These are phyloP conservation scores for Candolleomyces efflorescens DNA, from an alignment of 768 basidiomycete species.

Conservation along the genomic window DNA sequence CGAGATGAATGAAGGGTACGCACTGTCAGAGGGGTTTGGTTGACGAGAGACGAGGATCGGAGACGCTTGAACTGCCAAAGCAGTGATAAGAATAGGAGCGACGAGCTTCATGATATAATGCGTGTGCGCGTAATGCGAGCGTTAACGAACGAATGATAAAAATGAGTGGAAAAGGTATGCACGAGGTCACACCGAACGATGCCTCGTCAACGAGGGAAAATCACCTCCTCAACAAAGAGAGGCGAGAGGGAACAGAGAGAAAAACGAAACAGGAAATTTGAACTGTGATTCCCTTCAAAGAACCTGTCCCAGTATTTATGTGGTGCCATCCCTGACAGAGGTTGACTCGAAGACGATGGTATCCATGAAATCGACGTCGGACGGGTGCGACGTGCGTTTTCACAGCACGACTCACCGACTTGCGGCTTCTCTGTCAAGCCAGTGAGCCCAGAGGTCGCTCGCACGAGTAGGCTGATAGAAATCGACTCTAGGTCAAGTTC, in stretches of 20 bases:
- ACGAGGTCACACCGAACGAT: neutral
- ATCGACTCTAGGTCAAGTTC: no score
- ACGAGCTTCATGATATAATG: neutral
- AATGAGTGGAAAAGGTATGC: neutral
- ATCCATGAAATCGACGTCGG: no score
- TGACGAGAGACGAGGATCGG: neutral
- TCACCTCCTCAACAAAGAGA: neutral
- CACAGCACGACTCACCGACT: no score
- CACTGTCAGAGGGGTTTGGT: neutral
- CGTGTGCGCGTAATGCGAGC: neutral
- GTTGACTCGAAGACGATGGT: no score
- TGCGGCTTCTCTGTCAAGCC: no score
- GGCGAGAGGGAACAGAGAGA: neutral
- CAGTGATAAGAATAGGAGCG: neutral
- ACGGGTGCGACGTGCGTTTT: no score
- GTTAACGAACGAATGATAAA: neutral
- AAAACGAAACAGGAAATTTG: neutral
- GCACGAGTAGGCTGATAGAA: no score
- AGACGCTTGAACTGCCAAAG: neutral
- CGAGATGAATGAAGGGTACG: neutral
- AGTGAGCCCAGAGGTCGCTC: no score
- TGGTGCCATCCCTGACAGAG: no score
- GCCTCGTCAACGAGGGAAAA: neutral
- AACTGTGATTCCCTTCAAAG: neutral
- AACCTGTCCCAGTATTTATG: no score